These are phyloP conservation scores for Zygoascus bituminiphila DNA, from an alignment of 805 yeast genomes.

Conservation along the genomic window DNA sequence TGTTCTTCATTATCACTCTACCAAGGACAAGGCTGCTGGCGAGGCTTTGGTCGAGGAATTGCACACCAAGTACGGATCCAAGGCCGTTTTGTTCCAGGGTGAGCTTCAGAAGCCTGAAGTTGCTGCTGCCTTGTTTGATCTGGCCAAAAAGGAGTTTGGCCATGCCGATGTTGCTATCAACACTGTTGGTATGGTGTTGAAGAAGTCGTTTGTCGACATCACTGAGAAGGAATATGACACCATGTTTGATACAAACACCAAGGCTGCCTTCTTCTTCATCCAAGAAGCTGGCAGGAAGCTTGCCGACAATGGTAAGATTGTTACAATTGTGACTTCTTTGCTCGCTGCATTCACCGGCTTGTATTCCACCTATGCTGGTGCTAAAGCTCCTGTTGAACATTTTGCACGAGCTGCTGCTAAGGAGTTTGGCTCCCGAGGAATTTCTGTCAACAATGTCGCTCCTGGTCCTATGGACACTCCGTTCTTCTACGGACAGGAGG, in stretches of 20 bases:
- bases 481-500: constrained; percentile 59
- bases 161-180: constrained; percentile 55
- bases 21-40: constrained; percentile 31
- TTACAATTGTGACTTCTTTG: constrained; percentile 53
- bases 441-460: constrained; percentile 62
- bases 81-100: constrained; percentile 38
- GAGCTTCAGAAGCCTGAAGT: constrained; percentile 37
- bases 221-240: constrained; percentile 46
- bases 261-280: constrained; percentile 53
- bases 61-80: constrained; percentile 28
- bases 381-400: constrained; percentile 70
- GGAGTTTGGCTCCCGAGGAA: constrained; percentile 63
- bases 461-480: constrained; percentile 72
- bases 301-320: constrained; percentile 45
- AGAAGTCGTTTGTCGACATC: constrained; percentile 48
- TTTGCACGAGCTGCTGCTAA: constrained; percentile 61
- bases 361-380: constrained; percentile 63
- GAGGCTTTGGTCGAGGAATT: constrained; percentile 34
- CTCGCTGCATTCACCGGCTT: constrained; percentile 56
- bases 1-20: constrained; percentile 48
- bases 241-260: constrained; percentile 48
- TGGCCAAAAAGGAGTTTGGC: constrained; percentile 40
- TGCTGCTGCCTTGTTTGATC: constrained; percentile 38
- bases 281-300: constrained; percentile 47
- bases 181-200: constrained; percentile 59